Evolutionary conservation across 257 asterid species (phyloP), one percentile per base, ranked within the genome.

Genomic region (Ilex asprella): DNA sequence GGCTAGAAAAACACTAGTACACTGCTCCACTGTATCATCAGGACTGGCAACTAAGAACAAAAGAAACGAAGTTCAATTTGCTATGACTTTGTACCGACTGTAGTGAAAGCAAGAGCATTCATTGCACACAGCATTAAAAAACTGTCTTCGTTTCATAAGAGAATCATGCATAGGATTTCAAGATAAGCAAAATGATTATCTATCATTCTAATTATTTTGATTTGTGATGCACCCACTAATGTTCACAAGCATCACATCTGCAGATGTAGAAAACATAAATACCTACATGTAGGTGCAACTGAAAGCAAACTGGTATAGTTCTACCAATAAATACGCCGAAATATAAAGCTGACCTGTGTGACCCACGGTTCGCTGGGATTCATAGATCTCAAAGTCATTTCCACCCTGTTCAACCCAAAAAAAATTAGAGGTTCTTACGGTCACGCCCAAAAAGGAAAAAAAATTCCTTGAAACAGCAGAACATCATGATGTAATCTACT

Each of bases 331-430:
- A 65, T 43, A 7, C 11, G 30, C 46, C n/a, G 31, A 16, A 30
- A 61, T 44, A 52, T 62, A 50, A 55, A 63, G 50, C 85, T 60
- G 30, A 93, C 99, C 99, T 66, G 92, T 89, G 84, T 93, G 95
- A 50, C 99, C 99, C 29, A 76, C 66, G 66, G 97, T 93, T 75
- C 94, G 84, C 81, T 79, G 86, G 13, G 97, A 89, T 76, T 87
- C 99, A 15, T 68, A 90, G 61, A 93, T 93, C 78, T 93, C 99
- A 43, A 32, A 68, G 78, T 93, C 99, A 64, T 89, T 93, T 70
- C 97, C 99, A 39, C 97, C 99, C 97, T 93, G 71, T 73, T 30
- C 64, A 62, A 59, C 55, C 30, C 13, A 72, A 35, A 64, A 43
- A 15, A 5, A 1, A 50, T 44, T 14, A 35, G 31, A 11, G 10